Evolutionary conservation across 805 yeast species (phyloP).

Genomic region (Tetrapisispora phaffii): DNA sequence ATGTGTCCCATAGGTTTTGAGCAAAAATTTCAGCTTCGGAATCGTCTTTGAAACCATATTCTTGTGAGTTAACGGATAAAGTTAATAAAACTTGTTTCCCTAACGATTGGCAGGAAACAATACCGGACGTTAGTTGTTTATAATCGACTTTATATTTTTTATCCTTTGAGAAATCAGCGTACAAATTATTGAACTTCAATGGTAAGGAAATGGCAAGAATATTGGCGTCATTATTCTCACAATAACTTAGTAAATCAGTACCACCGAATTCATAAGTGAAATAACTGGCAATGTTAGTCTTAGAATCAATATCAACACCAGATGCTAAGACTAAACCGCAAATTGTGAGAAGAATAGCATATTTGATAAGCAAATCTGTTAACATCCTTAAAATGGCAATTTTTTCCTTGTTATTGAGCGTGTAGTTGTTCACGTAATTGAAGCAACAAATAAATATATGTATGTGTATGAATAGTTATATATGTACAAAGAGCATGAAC

Average conservation of each 20-base stretch:
- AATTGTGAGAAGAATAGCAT: neutral
- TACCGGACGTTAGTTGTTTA: slow-evolving; percentile 53
- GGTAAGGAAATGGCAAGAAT: slow-evolving; percentile 65
- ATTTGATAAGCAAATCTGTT: neutral
- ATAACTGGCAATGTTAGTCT: slow-evolving; percentile 61
- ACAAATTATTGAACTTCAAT: slow-evolving; percentile 44
- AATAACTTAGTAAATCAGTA: slow-evolving; percentile 40
- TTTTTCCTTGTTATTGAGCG: too few species aligned
- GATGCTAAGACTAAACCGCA: neutral
- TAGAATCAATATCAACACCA: slow-evolving; percentile 32
- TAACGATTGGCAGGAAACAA: slow-evolving; percentile 57
- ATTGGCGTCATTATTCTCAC: slow-evolving; percentile 60
- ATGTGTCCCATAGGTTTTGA: slow-evolving; percentile 48
- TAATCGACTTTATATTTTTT: slow-evolving; percentile 39
- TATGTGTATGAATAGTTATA: too few species aligned
- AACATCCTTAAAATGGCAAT: too few species aligned
- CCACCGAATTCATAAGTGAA: slow-evolving; percentile 91
- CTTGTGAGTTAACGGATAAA: slow-evolving; percentile 57
- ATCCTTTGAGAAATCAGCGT: slow-evolving; percentile 48
- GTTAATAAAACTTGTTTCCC: slow-evolving; percentile 75
- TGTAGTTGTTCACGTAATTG: too few species aligned
- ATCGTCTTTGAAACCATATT: slow-evolving; percentile 81
- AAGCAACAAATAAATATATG: too few species aligned
- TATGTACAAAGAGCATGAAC: too few species aligned
- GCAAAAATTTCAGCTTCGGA: slow-evolving; percentile 62